Conservation (phyloP, 805 yeast species). For the Cyberlindnera nakhonratchasimensis region DNA sequence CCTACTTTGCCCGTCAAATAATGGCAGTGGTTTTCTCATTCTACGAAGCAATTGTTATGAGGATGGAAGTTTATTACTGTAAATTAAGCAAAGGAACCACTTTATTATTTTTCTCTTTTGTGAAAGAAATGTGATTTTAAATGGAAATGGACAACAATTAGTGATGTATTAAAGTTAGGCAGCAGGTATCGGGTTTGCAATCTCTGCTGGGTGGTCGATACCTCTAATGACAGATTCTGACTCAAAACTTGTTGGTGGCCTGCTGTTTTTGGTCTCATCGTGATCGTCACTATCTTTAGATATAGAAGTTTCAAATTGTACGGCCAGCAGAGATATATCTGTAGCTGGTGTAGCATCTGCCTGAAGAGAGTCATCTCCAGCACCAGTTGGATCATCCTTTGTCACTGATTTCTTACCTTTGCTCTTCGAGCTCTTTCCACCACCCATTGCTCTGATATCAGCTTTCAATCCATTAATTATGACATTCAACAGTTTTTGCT, state of each 20-base stretch:
- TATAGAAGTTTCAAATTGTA: too few relatives aligned
- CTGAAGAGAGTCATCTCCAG: neutral
- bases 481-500: conserved; percentile 10
- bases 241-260: neutral
- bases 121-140: too few relatives aligned
- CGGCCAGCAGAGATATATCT: neutral
- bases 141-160: too few relatives aligned
- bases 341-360: neutral
- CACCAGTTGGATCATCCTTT: neutral
- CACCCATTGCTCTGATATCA: conserved; percentile 19
- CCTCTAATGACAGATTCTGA: neutral
- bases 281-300: neutral
- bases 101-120: too few relatives aligned
- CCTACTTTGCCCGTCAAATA: neutral
- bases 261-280: neutral
- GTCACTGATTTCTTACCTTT: neutral
- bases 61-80: too few relatives aligned
- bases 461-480: conserved; percentile 41
- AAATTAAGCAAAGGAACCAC: too few relatives aligned
- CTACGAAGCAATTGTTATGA: too few relatives aligned
- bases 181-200: neutral
- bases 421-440: neutral
- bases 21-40: conserved; percentile 3
- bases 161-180: neutral
- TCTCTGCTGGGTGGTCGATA: neutral